Evolutionary conservation across 768 basidiomycete genomes (phyloP).

Genomic region (Hericium coralloides): DNA sequence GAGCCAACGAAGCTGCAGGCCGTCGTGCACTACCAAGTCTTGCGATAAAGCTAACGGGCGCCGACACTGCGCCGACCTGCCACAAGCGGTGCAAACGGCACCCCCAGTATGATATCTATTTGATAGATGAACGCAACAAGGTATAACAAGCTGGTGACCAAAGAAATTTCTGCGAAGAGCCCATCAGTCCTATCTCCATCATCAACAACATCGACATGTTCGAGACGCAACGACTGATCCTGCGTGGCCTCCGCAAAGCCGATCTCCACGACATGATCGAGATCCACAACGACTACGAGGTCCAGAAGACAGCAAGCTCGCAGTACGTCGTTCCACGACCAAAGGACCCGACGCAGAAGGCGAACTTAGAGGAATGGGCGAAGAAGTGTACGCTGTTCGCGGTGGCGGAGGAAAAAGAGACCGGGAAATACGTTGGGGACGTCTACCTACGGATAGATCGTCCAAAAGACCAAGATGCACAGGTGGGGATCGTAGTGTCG

Average conservation of each 20-base stretch:
- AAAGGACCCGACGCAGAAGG: not conserved
- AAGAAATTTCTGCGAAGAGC: too few relatives aligned
- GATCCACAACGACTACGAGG: not conserved
- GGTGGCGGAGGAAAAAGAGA: not conserved
- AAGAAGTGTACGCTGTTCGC: not conserved
- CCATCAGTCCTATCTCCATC: too few relatives aligned
- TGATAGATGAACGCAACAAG: too few relatives aligned
- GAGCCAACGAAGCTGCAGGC: too few relatives aligned
- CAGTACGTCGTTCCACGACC: not conserved
- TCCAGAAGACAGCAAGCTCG: not conserved
- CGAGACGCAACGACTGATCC: not conserved
- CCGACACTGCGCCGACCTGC: too few relatives aligned
- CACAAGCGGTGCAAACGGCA: too few relatives aligned
- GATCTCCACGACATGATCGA: not conserved
- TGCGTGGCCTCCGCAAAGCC: not conserved
- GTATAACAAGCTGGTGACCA: too few relatives aligned
- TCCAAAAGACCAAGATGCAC: not conserved
- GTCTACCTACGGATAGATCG: not conserved
- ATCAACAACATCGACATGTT: not conserved
- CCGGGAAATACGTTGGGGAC: not conserved
- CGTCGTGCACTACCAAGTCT: too few relatives aligned
- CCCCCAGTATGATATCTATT: too few relatives aligned
- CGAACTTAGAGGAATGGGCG: not conserved
- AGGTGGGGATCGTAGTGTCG: not conserved
- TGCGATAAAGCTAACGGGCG: too few relatives aligned